Evolutionary conservation across 805 yeast species (phyloP), one percentile per base, ranked within the genome.

Genomic region (Wickerhamiella kazuoi): DNA sequence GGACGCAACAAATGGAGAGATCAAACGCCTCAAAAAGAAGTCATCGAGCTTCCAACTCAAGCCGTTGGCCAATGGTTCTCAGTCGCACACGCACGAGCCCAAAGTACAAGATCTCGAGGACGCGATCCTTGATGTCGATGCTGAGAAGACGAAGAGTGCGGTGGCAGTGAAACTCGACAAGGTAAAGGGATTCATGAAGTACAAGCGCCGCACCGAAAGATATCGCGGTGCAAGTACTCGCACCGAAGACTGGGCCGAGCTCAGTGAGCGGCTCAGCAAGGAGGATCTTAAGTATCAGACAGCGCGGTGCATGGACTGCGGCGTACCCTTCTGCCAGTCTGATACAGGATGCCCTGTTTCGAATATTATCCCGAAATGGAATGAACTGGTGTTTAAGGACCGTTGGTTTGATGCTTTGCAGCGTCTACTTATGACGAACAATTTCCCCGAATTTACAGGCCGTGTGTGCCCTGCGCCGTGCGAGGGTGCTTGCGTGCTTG

Each of bases 391-490:
- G 16, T 87, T 84, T 73, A 73, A 84, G 60, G 87, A 83, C 61
- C 75, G 87, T 56, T 87, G 97, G 97, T 74, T 68, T 54, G 86
- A 83, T 52, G 98, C 98, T 16, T 68, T 84, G 52, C 87, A 84
- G 57, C 72, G 94, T 51, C 69, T 87, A 57, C 63, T 81, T 57
- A 87, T 84, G 86, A 90, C 98, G 44, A 87, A 87, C 67, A 87
- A 90, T 64, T 87, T 90, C 79, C 97, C 97, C 18, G 97, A 90
- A 64, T 87, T 90, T 55, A 87, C 97, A 44, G 94, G 96, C 44
- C 76, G 96, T 63, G 87, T 87, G 46, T 87, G 98, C 64, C 98
- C 98, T 18, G 97, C 97, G 44, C 98, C 98, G 47, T 87, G 98
- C 67, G 93, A 86, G 61, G 96, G 96, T 51, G 94, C 97, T 2